Conservation (phyloP, 2,329 filamentous ascomycete species). For the Trichoderma afroharzianum region DNA sequence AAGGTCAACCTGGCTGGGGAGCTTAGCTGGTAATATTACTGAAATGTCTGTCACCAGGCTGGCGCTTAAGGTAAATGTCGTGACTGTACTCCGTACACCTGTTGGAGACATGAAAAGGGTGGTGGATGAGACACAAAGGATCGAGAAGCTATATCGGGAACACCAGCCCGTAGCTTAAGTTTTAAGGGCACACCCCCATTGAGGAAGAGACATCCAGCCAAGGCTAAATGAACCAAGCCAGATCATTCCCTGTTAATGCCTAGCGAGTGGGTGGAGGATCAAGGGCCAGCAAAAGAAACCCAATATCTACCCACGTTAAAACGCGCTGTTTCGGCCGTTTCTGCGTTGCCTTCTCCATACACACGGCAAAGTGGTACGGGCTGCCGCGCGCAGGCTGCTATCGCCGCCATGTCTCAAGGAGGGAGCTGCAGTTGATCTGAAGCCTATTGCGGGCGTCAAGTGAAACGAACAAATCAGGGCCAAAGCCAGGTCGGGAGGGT, state of each 20-base stretch:
- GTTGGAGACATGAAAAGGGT: background rate
- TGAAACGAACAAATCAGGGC: slow-evolving; percentile 7
- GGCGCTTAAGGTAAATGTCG: background rate
- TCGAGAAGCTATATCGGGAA: slow-evolving; percentile 12
- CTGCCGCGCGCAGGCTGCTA: background rate
- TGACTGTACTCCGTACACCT: background rate
- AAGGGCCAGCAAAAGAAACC: background rate
- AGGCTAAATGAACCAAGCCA: slow-evolving; percentile 1
- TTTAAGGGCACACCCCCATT: background rate
- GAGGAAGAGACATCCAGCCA: background rate
- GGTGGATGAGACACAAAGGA: slow-evolving; percentile 5
- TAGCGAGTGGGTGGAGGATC: background rate
- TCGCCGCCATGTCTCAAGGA: background rate
- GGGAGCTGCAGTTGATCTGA: background rate
- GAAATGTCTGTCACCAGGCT: background rate
- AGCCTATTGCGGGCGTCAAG: slow-evolving; percentile 8
- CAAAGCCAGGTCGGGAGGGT: background rate
- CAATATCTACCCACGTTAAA: background rate
- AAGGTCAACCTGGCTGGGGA: background rate
- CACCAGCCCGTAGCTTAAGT: background rate
- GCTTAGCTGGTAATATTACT: background rate
- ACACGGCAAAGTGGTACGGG: background rate
- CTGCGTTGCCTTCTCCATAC: background rate
- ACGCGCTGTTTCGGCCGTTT: background rate
- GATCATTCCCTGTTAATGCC: background rate